Evolutionary conservation across 164 flowering plant genomes (phyloP), one percentile per base, ranked within the genome.

Genomic region (Tetrastigma voinierianum): DNA sequence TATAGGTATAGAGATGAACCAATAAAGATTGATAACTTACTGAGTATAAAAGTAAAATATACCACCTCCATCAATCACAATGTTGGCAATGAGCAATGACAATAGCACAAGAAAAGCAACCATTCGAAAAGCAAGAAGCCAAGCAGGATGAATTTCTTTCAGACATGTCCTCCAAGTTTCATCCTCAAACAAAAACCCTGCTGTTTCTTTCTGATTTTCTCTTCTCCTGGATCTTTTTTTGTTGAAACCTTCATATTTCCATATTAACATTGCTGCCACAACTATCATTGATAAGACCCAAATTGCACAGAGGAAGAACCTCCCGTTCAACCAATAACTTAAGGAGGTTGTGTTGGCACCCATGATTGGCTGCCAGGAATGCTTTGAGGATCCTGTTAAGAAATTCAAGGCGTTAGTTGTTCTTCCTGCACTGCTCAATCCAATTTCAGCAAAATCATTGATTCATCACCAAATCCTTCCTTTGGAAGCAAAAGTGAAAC

Each of bases 271-370:
- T 45, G 80, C 47, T 9, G 83, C 70, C 1, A 73, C 7, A 24
- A 79, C 57, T 66, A 78, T 68, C 11, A 74, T 19, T 9, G n/a
- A 4, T 18, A 83, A 20, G 59, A 87, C 2, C 67, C 75, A 74
- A 18, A 75, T 7, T 23, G 83, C 85, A 76, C 87, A 83, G 13
- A 77, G 58, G n/a, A 74, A n/a, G n/a, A n/a, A n/a, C n/a, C n/a
- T n/a, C 87, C 87, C 78, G 76, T 84, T 86, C 77, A 86, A 74
- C 91, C 91, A 86, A 18, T 83, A 86, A 70, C 77, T 78, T 10
- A 69, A 65, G n/a, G 69, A 65, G 3, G 83, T 81, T 20, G 87
- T 77, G 72, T 83, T 82, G 2, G 54, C 59, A 54, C 73, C 64
- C 87, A 82, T 86, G 73, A 68, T 61, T 10, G 75, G 74, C 64